Evolutionary conservation across 495 filamentous ascomycete species (phyloP), one percentile per base, ranked within the genome.

Genomic region (Tuber melanosporum): DNA sequence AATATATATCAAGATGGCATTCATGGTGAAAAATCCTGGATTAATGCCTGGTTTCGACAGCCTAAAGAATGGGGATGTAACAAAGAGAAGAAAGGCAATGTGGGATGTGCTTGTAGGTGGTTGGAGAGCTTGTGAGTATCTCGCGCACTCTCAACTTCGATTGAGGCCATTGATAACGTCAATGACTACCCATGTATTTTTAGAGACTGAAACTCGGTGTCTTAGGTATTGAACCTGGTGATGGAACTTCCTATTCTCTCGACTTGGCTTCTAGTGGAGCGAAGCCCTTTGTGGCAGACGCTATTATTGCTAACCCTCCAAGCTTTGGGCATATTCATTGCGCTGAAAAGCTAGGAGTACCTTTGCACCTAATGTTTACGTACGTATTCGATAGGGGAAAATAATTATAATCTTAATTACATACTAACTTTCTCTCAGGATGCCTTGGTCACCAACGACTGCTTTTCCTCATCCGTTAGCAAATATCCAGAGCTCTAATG

Each of bases 21-120:
- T 92, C 78, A 93, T 93, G 91, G 91, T 93, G 39, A 93, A 93
- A 82, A 92, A 93, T 81, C 91, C 91, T 0, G 91, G 91, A 0
- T 85, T 93, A 82, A 90, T 93, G 71, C 91, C 91, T 0, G 88
- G 86, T 3, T 81, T 92, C 41, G 88, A 91, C 42, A 89, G 90
- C 0, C 82, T 93, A n/a, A 90, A 87, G 77, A 87, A 85, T 32
- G 91, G 91, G 20, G 91, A 92, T 81, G 89, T 93, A 76, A 86
- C 85, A 14, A 85, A 85, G 74, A 84, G 90, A 52, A 85, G 91
- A 14, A 85, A 87, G 32, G 87, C 87, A 2, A 92, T 93, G 85
- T 87, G 87, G 62, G 85, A 89, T 79, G 89, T 91, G 83, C 84
- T 91, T 69, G 79, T 88, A 41, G 89, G 89, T 2, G 89, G 88